Percentiles rank a stretch among this genome's conserved stretches.
Evolutionary conservation across 106 monocot genomes (phyloP).

Genomic region (Dioscorea zingiberensis): DNA sequence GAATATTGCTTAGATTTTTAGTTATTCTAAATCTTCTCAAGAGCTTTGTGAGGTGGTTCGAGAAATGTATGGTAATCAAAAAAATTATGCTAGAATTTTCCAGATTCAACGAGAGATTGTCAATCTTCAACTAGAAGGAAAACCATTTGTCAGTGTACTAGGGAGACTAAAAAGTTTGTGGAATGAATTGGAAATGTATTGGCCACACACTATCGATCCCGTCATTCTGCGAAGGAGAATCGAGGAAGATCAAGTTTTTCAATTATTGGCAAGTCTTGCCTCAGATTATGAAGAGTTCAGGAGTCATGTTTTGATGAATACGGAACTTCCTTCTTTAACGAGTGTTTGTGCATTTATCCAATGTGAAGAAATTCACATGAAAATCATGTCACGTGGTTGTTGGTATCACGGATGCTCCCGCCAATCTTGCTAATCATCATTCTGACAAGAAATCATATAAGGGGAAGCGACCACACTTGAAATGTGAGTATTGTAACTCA

Average conservation of each 20-base stretch:
- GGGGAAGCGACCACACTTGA: too few species aligned
- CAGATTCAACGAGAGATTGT: neutral
- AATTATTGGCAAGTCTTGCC: neutral
- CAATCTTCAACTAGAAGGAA: neutral
- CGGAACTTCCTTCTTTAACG: neutral
- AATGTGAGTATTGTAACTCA: too few species aligned
- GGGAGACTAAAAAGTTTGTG: neutral
- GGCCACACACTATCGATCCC: neutral
- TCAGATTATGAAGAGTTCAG: constrained; percentile 1
- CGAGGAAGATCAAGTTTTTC: constrained; percentile 1
- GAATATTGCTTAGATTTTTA: neutral
- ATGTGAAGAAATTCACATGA: neutral
- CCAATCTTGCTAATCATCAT: too few species aligned
- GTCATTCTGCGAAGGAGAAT: neutral
- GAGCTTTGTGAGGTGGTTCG: neutral
- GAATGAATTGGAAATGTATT: neutral
- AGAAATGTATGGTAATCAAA: neutral
- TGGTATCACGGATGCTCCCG: too few species aligned
- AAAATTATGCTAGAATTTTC: neutral
- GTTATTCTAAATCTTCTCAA: neutral
- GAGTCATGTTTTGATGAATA: neutral
- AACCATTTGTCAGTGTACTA: neutral
- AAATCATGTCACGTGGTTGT: neutral
- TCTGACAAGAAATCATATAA: neutral
- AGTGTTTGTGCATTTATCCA: constrained; percentile 1